Conservation (phyloP, 2,329 filamentous ascomycete species). For the Monilinia fructicola region DNA sequence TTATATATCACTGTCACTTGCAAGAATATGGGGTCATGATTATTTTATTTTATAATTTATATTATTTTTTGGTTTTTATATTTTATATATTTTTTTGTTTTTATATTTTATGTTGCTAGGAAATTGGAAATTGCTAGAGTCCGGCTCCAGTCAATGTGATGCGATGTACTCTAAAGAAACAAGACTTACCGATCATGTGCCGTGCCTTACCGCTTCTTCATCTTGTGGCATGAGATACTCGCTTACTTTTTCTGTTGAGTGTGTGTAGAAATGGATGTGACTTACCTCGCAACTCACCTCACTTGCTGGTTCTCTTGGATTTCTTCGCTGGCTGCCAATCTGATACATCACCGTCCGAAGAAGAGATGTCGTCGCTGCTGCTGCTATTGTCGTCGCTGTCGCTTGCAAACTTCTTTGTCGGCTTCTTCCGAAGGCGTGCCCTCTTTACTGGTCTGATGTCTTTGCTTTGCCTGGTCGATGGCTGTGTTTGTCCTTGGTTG, state of each 20-base stretch:
- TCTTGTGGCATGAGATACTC: not conserved
- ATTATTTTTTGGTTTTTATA: too few relatives aligned
- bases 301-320: not conserved
- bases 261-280: not conserved
- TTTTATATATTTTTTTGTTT: too few relatives aligned
- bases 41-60: too few relatives aligned
- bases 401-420: not conserved
- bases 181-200: not conserved
- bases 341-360: not conserved
- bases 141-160: slow-evolving; percentile 2
- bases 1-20: too few relatives aligned
- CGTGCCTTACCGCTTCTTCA: not conserved
- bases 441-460: not conserved
- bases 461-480: not conserved
- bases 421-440: not conserved
- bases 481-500: not conserved
- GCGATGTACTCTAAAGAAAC: slow-evolving; percentile 3
- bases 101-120: not conserved
- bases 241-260: not conserved
- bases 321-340: not conserved
- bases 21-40: too few relatives aligned
- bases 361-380: not conserved
- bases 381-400: not conserved
- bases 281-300: not conserved
- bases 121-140: not conserved